Evolutionary conservation across 371 early-diverging fungal genomes (phyloP).

Genomic region (Fennellomyces sp.): DNA sequence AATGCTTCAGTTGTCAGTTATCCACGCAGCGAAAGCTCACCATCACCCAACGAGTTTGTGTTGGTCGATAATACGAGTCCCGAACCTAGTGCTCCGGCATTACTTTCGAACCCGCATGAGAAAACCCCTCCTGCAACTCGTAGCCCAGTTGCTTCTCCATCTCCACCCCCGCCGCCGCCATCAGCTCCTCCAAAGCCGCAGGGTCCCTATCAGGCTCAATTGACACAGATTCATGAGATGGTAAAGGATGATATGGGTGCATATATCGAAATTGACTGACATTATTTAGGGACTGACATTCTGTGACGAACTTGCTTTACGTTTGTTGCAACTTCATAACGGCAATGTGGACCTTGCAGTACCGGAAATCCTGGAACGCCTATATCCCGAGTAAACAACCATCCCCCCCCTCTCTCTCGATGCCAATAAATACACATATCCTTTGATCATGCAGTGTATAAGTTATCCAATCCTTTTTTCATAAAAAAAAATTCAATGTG

Average conservation of each 20-base stretch:
- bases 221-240: constrained; percentile 43
- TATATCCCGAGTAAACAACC: constrained; percentile 20
- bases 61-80: constrained; percentile 5
- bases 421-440: too few relatives aligned
- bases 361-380: constrained; percentile 26
- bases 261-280: background rate
- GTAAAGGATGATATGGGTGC: constrained; percentile 14
- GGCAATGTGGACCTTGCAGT: constrained; percentile 35
- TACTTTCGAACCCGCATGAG: constrained; percentile 1
- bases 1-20: constrained; percentile 6
- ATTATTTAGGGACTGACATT: constrained; percentile 30
- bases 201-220: constrained; percentile 13
- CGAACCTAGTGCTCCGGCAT: background rate
- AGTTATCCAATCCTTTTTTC: too few relatives aligned
- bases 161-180: background rate
- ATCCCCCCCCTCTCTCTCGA: background rate
- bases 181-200: background rate
- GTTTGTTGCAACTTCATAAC: constrained; percentile 20
- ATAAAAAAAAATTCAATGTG: too few relatives aligned
- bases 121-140: background rate
- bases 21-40: background rate
- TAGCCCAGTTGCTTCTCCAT: too few relatives aligned
- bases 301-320: constrained; percentile 34
- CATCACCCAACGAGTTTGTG: background rate
- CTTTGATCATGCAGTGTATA: too few relatives aligned